These are phyloP conservation scores for Henckelia pumila DNA, from an alignment of 257 asterid genomes.

Conservation along the genomic window DNA sequence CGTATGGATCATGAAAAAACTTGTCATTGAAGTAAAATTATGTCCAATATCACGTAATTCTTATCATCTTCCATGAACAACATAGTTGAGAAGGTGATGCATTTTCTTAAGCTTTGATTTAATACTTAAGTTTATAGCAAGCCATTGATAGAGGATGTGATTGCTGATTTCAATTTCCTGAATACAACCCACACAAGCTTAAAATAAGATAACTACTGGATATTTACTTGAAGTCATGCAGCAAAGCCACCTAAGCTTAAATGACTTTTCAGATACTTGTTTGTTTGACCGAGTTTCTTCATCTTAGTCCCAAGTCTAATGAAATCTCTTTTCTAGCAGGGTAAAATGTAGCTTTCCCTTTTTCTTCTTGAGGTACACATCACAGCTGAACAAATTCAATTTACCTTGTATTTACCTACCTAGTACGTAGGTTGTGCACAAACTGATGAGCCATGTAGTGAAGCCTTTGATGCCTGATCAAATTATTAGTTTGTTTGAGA, in stretches of 20 bases:
- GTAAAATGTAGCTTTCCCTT: neutral
- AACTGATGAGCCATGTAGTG: neutral
- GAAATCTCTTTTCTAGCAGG: neutral
- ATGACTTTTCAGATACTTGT: neutral
- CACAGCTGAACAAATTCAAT: neutral
- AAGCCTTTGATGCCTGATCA: neutral
- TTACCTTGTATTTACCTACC: neutral
- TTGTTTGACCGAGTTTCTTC: neutral
- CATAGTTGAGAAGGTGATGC: slow-evolving; percentile 6
- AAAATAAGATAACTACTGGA: neutral
- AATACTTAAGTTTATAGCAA: neutral
- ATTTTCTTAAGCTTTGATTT: slow-evolving; percentile 2
- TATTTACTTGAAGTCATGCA: neutral
- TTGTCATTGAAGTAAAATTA: neutral
- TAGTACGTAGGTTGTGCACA: neutral
- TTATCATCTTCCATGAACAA: neutral
- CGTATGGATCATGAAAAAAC: neutral
- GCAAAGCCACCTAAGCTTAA: neutral
- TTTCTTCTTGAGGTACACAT: neutral
- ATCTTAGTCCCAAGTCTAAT: neutral
- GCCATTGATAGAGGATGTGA: slow-evolving; percentile 18
- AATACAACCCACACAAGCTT: slow-evolving; percentile 1
- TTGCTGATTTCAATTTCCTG: slow-evolving; percentile 12
- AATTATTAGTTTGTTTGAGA: neutral
- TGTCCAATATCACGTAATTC: slow-evolving; percentile 6